A percentile compares a stretch with the other conserved stretches of the same genome.
These are phyloP conservation scores for Echeveria elegans DNA, from an alignment of 164 flowering plant genomes.

Conservation along the genomic window DNA sequence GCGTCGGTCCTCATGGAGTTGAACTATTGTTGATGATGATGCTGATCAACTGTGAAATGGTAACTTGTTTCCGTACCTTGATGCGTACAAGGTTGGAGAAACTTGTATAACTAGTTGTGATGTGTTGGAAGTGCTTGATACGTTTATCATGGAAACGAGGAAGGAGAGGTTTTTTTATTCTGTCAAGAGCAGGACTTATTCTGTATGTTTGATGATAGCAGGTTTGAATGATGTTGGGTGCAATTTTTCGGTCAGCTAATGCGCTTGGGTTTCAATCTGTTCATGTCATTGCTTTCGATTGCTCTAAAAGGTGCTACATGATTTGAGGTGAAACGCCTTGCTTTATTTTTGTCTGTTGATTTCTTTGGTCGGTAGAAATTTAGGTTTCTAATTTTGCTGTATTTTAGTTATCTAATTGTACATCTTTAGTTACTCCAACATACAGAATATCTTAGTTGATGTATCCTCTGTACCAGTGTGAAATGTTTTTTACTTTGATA, in stretches of 20 bases:
- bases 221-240: constrained; percentile 78
- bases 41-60: background rate
- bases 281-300: constrained; percentile 67
- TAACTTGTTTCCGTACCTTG: constrained; percentile 83
- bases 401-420: background rate
- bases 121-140: constrained; percentile 59
- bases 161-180: constrained; percentile 57
- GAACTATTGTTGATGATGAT: background rate
- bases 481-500: background rate
- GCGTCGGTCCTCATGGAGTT: constrained; percentile 19
- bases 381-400: background rate
- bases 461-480: no score
- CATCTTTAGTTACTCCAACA: background rate
- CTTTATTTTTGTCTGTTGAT: constrained; percentile 4
- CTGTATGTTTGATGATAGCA: constrained; percentile 82
- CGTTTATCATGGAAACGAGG: constrained; percentile 54
- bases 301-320: constrained; percentile 74
- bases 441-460: background rate
- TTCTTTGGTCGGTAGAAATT: background rate
- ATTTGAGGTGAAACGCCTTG: constrained; percentile 43
- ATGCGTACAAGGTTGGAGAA: constrained; percentile 35
- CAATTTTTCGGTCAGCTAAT: constrained; percentile 86
- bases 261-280: constrained; percentile 90
- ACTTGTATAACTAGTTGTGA: constrained; percentile 43
- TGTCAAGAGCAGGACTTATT: constrained; percentile 61